Evolutionary conservation across 164 flowering plant genomes (phyloP).

Genomic region (Aristolochia contorta): DNA sequence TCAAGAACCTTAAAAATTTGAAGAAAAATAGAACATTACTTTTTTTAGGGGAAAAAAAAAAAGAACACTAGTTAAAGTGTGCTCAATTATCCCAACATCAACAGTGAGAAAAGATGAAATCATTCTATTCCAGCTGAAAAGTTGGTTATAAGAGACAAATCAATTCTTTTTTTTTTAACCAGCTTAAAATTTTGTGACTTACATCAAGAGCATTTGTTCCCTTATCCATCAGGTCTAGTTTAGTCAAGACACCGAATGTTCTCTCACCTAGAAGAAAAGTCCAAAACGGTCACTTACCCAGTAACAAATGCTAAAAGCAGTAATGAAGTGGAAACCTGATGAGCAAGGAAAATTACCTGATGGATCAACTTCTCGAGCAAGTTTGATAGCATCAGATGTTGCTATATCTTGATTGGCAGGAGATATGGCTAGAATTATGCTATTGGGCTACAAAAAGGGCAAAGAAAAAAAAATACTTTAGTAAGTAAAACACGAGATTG

Average conservation of each 20-base stretch:
- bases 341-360: slow-evolving; percentile 23
- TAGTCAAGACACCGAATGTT: slow-evolving; percentile 65
- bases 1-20: slow-evolving; percentile 54
- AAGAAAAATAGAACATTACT: background rate
- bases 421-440: slow-evolving; percentile 56
- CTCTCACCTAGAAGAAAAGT: slow-evolving; percentile 42
- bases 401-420: slow-evolving; percentile 76
- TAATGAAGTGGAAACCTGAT: background rate
- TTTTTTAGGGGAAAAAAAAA: no score
- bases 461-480: background rate
- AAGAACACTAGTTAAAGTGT: no score
- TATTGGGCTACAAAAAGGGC: slow-evolving; percentile 40
- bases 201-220: slow-evolving; percentile 73
- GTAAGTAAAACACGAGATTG: background rate
- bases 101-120: no score
- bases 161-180: no score
- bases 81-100: no score
- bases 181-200: slow-evolving; percentile 13
- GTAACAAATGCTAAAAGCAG: background rate
- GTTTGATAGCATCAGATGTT: slow-evolving; percentile 65
- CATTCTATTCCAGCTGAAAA: no score
- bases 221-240: slow-evolving; percentile 71
- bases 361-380: slow-evolving; percentile 68
- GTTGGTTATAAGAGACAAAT: no score
- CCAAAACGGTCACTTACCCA: background rate